phyloP scores from a whole-genome alignment of 352 stramenopile species.

The Albugo laibachii region DNA sequence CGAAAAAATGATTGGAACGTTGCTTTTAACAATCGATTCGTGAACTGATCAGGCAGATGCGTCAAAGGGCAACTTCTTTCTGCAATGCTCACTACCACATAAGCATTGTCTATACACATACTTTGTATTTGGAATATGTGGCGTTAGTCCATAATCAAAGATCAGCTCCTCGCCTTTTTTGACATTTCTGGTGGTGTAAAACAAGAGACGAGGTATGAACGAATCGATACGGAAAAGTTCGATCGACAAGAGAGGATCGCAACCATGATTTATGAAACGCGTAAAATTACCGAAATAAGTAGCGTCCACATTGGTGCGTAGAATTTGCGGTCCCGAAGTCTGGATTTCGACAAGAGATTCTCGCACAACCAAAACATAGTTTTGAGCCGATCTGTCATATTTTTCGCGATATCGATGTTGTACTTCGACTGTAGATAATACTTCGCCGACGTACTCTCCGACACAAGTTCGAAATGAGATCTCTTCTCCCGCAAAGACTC shows the following conservation, averaged over 20 bases:
- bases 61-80: too few species aligned
- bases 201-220: constrained; percentile 31
- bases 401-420: constrained; percentile 13
- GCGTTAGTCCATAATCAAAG: constrained; percentile 27
- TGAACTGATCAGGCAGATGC: too few species aligned
- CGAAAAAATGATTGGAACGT: too few species aligned
- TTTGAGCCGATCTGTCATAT: constrained; percentile 12
- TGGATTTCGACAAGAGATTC: constrained; percentile 12
- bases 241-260: constrained; percentile 23
- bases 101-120: too few species aligned
- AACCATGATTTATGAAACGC: constrained; percentile 64
- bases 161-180: constrained; percentile 22
- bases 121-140: too few species aligned
- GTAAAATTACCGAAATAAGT: constrained; percentile 21
- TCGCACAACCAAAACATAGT: constrained; percentile 38
- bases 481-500: constrained; percentile 12
- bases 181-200: constrained; percentile 20
- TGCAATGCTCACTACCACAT: too few species aligned
- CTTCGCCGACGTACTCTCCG: constrained; percentile 37
- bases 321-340: constrained; percentile 5
- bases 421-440: constrained; percentile 29
- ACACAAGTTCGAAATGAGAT: constrained; percentile 19
- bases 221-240: constrained; percentile 29
- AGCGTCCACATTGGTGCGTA: constrained; percentile 48
- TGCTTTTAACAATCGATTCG: too few species aligned